phyloP scores from a whole-genome alignment of 177 flowering plant species.

The Vitis hybrid region DNA sequence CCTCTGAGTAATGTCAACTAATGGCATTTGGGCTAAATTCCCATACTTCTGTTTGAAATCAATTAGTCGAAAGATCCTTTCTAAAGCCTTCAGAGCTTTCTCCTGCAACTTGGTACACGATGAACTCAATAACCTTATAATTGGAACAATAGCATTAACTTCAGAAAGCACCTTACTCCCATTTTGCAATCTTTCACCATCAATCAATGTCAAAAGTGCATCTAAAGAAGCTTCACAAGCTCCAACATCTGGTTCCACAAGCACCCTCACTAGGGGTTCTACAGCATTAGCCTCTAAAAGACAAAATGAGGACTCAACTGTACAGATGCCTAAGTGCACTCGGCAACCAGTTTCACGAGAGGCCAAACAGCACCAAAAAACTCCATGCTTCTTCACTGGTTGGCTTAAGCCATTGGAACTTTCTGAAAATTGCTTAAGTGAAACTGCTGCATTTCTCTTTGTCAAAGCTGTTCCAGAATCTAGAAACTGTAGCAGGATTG shows the following conservation, averaged over 20 bases:
- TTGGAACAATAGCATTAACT: slow-evolving; percentile 39
- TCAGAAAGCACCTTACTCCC: slow-evolving; percentile 56
- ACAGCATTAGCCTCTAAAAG: slow-evolving; percentile 57
- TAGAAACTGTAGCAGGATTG: slow-evolving; percentile 38
- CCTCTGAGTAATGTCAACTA: slow-evolving; percentile 59
- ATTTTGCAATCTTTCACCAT: slow-evolving; percentile 39
- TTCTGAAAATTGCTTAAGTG: slow-evolving; percentile 51
- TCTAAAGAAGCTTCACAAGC: slow-evolving; percentile 48
- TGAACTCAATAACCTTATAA: slow-evolving; percentile 41
- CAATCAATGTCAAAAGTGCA: slow-evolving; percentile 53
- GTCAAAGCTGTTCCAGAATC: slow-evolving; percentile 39
- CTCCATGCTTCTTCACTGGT: slow-evolving; percentile 26
- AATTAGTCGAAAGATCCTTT: slow-evolving; percentile 40
- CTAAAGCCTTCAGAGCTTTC: slow-evolving; percentile 44
- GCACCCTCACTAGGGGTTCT: slow-evolving; percentile 39
- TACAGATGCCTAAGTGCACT: slow-evolving; percentile 51
- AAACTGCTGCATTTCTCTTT: slow-evolving; percentile 40
- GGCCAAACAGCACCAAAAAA: slow-evolving; percentile 42
- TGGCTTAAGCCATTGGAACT: slow-evolving; percentile 37
- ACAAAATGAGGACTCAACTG: slow-evolving; percentile 54
- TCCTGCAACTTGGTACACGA: slow-evolving; percentile 40
- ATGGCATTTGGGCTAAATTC: slow-evolving; percentile 40
- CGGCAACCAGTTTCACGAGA: slow-evolving; percentile 43
- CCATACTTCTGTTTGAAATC: slow-evolving; percentile 51
- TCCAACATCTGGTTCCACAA: slow-evolving; percentile 38